These are phyloP conservation scores for Talaromyces rugulosus DNA, from an alignment of 2,329 filamentous ascomycete species.

Conservation along the genomic window DNA sequence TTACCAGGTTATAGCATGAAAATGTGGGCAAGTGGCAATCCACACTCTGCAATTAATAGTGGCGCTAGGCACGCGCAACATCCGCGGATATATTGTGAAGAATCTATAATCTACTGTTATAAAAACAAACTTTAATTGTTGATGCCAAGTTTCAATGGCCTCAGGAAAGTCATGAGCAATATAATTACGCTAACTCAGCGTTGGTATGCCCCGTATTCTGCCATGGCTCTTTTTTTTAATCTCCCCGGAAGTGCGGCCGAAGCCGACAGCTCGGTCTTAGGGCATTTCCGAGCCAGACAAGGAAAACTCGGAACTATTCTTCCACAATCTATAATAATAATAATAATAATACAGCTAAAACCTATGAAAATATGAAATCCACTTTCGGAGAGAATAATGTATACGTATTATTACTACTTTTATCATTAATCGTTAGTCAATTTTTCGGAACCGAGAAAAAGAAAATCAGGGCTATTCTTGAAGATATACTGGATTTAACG, in stretches of 20 bases:
- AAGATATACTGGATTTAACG: neutral
- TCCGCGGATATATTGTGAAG: neutral
- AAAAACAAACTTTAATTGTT: neutral
- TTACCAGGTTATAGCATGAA: no score
- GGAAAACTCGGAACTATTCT: neutral
- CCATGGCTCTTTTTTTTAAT: neutral
- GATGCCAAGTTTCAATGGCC: neutral
- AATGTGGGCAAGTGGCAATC: neutral
- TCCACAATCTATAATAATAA: neutral
- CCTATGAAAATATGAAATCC: neutral
- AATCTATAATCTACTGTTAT: neutral
- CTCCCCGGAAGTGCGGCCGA: neutral
- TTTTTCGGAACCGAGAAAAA: no score
- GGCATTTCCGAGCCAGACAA: neutral
- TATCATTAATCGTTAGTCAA: no score
- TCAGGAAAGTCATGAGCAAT: neutral
- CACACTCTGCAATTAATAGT: neutral
- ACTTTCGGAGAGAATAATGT: no score
- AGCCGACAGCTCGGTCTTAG: neutral
- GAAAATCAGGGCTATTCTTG: no score
- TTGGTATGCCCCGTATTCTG: neutral
- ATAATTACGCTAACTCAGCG: neutral
- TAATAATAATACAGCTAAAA: neutral
- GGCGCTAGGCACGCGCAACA: no score
- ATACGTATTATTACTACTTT: no score